Evolutionary conservation across 2,329 filamentous ascomycete species (phyloP).

Genomic region (Torrubiellomyces zombiae): DNA sequence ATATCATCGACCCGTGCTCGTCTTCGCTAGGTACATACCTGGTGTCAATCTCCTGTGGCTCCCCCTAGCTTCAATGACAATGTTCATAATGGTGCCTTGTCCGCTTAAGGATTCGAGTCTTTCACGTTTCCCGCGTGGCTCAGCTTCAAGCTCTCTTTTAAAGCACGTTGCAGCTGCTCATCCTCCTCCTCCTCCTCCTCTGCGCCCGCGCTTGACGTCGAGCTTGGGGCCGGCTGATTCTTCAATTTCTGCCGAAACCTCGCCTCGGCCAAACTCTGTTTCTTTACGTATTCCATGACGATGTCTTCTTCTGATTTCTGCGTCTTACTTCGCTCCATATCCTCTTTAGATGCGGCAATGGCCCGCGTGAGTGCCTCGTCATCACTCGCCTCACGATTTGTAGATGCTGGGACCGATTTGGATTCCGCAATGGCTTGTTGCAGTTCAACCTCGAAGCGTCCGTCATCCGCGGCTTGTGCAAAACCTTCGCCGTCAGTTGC

Average conservation of each 20-base stretch:
- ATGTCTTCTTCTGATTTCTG: constrained; percentile 51
- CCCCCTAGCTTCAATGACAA: too few relatives aligned
- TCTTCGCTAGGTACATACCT: too few relatives aligned
- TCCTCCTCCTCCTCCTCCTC: constrained; percentile 24
- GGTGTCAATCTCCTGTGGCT: too few relatives aligned
- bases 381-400: neutral
- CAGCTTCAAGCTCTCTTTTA: constrained; percentile 37
- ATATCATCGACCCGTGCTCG: too few relatives aligned
- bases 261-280: constrained; percentile 57
- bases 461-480: neutral
- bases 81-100: too few relatives aligned
- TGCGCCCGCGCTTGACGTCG: too few relatives aligned
- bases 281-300: constrained; percentile 61
- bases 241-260: constrained; percentile 26
- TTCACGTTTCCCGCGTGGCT: too few relatives aligned
- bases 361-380: constrained; percentile 21
- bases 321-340: constrained; percentile 23
- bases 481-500: constrained; percentile 6
- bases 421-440: constrained; percentile 24
- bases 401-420: constrained; percentile 5
- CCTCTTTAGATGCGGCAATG: constrained; percentile 26
- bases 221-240: constrained; percentile 11
- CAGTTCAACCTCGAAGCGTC: constrained; percentile 21
- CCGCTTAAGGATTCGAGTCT: too few relatives aligned
- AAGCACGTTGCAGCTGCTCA: constrained; percentile 36